phyloP scores from a whole-genome alignment of 495 filamentous ascomycete species.

The Penicillium pancosmium region DNA sequence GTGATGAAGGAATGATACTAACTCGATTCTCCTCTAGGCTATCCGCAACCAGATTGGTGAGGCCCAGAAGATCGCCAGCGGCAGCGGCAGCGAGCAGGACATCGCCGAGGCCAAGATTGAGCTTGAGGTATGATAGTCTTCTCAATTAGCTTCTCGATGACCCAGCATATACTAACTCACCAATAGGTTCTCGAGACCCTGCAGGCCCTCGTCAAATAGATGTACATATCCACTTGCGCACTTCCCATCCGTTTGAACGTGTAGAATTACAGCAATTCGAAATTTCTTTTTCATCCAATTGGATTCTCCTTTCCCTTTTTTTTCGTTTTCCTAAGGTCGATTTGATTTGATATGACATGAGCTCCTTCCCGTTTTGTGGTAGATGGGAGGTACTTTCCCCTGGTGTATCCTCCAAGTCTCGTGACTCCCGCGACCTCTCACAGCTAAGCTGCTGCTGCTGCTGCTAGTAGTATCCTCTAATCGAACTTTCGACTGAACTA shows the following conservation, averaged over 20 bases:
- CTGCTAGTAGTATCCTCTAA: too few relatives aligned
- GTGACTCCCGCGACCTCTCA: background rate
- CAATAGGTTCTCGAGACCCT: constrained; percentile 70
- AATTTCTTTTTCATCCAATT: background rate
- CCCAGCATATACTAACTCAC: constrained; percentile 17
- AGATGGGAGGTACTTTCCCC: constrained; percentile 16
- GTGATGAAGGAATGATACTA: constrained; percentile 8
- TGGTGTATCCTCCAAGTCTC: background rate
- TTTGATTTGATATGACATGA: background rate
- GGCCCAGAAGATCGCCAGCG: constrained; percentile 90
- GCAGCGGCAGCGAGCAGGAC: constrained; percentile 93
- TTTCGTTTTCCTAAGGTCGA: constrained; percentile 5
- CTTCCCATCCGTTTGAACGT: constrained; percentile 35
- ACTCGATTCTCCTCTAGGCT: constrained; percentile 29
- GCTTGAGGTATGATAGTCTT: constrained; percentile 71
- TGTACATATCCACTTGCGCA: constrained; percentile 50
- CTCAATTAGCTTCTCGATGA: too few relatives aligned
- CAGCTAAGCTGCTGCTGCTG: too few relatives aligned
- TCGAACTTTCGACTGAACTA: background rate
- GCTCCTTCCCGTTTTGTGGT: constrained; percentile 17
- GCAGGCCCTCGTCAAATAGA: constrained; percentile 75
- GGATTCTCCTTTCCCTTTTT: constrained; percentile 18
- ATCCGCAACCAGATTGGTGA: constrained; percentile 70
- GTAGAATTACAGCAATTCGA: constrained; percentile 50
- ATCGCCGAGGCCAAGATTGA: constrained; percentile 98